phyloP scores from a whole-genome alignment of 169 alveolate species.

The Eimeria praecox region DNA sequence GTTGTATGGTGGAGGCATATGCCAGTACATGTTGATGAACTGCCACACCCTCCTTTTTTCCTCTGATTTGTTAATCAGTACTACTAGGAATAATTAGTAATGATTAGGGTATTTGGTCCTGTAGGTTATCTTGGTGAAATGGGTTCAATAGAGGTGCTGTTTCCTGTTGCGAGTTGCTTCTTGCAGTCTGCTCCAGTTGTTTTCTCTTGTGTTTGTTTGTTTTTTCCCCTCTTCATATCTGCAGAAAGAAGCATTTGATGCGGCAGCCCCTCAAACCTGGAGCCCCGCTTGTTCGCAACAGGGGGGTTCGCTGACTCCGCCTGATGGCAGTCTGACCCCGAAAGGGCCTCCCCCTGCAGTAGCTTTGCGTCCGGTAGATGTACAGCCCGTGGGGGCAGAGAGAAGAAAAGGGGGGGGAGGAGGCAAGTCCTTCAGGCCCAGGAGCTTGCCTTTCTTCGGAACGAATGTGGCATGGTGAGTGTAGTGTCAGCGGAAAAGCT shows the following conservation, averaged over 20 bases:
- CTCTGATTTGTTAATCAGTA: neutral
- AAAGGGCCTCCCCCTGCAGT: slow-evolving; percentile 20
- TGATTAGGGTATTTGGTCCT: neutral
- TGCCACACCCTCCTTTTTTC: neutral
- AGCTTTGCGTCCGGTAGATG: slow-evolving; percentile 22
- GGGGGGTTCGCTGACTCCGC: neutral
- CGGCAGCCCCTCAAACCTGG: neutral
- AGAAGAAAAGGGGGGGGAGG: slow-evolving; percentile 7
- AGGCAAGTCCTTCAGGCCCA: neutral
- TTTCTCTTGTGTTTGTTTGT: neutral
- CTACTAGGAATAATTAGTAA: too few species aligned
- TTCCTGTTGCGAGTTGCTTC: neutral
- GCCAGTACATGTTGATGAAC: neutral
- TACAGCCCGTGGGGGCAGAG: neutral
- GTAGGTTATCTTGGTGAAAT: neutral
- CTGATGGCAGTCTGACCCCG: neutral
- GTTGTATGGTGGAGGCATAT: neutral
- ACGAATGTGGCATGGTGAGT: neutral
- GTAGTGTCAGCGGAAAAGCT: neutral
- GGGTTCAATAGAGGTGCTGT: neutral
- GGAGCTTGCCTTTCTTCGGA: slow-evolving; percentile 31
- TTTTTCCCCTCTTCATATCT: neutral
- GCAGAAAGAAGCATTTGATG: slow-evolving; percentile 4
- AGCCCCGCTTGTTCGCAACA: slow-evolving; percentile 14
- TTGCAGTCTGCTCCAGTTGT: neutral